Percentiles rank a stretch among this genome's conserved stretches.
Evolutionary conservation across 306 rosid genomes (phyloP).

Genomic region (Glycine tomentella): DNA sequence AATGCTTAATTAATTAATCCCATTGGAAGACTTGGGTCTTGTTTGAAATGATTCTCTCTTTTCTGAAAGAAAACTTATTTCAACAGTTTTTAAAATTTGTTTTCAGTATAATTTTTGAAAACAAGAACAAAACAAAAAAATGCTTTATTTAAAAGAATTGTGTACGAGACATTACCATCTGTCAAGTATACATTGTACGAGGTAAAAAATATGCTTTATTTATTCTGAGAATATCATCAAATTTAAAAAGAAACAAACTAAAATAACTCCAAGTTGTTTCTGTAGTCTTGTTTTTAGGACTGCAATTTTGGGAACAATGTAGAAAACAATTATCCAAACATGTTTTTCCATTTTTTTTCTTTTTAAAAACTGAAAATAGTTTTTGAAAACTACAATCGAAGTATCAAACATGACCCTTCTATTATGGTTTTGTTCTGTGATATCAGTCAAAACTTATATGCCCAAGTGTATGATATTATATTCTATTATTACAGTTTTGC

Average conservation of each 20-base stretch:
- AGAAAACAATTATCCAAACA: not conserved
- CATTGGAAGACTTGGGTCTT: not conserved
- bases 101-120: not conserved
- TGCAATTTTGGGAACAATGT: not conserved
- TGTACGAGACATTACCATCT: not conserved
- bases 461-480: conserved; percentile 1
- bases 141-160: not conserved
- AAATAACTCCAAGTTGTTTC: not conserved
- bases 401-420: not conserved
- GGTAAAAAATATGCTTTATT: not conserved
- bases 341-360: not conserved
- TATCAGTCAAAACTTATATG: not conserved
- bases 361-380: not conserved
- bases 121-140: not conserved
- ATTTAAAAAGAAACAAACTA: not conserved
- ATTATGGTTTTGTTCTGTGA: not conserved
- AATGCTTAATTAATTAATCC: conserved; percentile 16
- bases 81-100: not conserved
- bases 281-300: not conserved
- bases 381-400: not conserved
- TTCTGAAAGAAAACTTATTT: not conserved
- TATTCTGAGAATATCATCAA: not conserved
- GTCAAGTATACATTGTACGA: not conserved
- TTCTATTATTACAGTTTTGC: conserved; percentile 30
- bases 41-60: not conserved